These are phyloP conservation scores for Entomortierella chlamydospora DNA, from an alignment of 192 early-diverging fungal species.

Conservation along the genomic window DNA sequence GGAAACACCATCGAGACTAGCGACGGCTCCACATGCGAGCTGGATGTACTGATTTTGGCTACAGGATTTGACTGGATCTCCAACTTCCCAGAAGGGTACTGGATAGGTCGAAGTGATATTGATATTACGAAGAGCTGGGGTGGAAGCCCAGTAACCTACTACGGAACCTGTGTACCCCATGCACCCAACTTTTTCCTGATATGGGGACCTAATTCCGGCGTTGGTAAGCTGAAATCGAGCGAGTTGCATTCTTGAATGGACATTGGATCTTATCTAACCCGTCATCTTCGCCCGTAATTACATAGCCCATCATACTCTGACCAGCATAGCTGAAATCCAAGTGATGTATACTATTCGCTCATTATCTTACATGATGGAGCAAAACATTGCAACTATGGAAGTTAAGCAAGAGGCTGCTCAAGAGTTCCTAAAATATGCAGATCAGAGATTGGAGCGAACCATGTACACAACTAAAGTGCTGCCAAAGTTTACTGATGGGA, in stretches of 20 bases:
- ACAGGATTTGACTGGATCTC: conserved; percentile 58
- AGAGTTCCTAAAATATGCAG: conserved; percentile 25
- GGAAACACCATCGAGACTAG: conserved; percentile 46
- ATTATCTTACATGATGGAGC: conserved; percentile 46
- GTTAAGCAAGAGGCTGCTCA: conserved; percentile 39
- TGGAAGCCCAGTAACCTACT: conserved; percentile 38
- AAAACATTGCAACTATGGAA: conserved; percentile 35
- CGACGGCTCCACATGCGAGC: conserved; percentile 41
- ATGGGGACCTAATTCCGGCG: conserved; percentile 47
- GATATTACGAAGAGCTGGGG: conserved; percentile 43
- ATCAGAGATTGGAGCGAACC: conserved; percentile 19
- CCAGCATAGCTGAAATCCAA: conserved; percentile 29
- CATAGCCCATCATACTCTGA: conserved; percentile 37
- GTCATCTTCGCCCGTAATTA: background rate
- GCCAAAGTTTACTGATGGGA: conserved; percentile 35
- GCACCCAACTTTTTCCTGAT: conserved; percentile 49
- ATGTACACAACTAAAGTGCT: conserved; percentile 30
- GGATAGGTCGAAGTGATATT: conserved; percentile 19
- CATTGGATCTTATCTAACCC: no score
- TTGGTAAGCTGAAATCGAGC: conserved; percentile 10
- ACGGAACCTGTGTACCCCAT: conserved; percentile 37
- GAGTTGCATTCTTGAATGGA: background rate
- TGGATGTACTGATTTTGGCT: conserved; percentile 59
- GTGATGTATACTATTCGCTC: conserved; percentile 33
- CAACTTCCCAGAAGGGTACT: conserved; percentile 36